Base-by-base conservation (phyloP, 1,284 basidiomycete genomes). In the Cystobasidium pallidum region DNA sequence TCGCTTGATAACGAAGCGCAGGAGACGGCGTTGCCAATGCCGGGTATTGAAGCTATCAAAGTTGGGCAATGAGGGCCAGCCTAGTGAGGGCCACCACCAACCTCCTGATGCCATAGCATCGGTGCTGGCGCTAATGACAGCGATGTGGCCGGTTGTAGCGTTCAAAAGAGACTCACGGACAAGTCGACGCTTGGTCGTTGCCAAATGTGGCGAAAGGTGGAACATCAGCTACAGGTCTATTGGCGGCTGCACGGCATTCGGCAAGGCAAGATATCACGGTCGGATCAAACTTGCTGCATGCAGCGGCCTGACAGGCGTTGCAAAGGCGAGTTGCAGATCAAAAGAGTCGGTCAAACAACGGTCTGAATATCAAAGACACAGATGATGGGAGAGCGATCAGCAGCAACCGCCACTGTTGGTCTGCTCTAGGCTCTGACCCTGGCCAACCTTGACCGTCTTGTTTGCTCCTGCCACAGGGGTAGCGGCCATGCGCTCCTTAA, bases 401-500 rank as follows among this genome's bases (percentile, higher is more conserved):
- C 70, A 72, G 70, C 70, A 72, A n/a, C 70, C 70, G 13, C 70
- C 70, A 11, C 45, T 28, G 51, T 41, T 66, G 28, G 49, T 26
- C 45, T 72, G 70, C 41, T 72, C 62, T 6, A 72, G 36, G 54
- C 63, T 72, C 45, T 72, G 62, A 19, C 70, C 70, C 21, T 58
- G 49, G 8, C 45, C 64, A 63, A 81, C 80, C 4, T 80, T 81
- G 73, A 81, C 79, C 17, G 73, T 79, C 28, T 77, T 73, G 81
- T 79, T 45, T 78, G 77, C 70, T n/a, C 30, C 59, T n/a, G 36
- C 51, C 43, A 26, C 61, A n/a, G 19, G 57, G 17, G 75, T 66
- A 39, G 74, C 57, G 7, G 75, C 61, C 26, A 71, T 72, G 52
- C 75, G 77, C 8, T 80, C 80, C 94, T 96, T 96, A 83, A 96